phyloP scores from a whole-genome alignment of 2,329 filamentous ascomycete species.

The Ophiocordyceps australis region DNA sequence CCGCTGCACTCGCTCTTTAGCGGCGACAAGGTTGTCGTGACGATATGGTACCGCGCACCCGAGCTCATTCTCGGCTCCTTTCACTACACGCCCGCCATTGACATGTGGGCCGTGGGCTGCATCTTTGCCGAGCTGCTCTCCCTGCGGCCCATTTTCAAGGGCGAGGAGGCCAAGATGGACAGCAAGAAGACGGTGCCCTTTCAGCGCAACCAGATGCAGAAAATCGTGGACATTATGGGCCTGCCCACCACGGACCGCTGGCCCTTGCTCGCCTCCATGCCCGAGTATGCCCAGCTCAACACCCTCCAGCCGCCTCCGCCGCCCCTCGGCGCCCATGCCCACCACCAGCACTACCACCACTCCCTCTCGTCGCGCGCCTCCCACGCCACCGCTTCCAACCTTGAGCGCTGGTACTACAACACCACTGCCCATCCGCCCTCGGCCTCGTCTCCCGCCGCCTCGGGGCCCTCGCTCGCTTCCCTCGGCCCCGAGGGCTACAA shows the following conservation, averaged over 20 bases:
- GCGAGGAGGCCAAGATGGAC: slow-evolving; percentile 98
- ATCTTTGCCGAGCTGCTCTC: slow-evolving; percentile 92
- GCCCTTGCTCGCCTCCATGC: slow-evolving; percentile 72
- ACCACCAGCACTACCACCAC: slow-evolving; percentile 13
- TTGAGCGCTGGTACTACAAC: slow-evolving; percentile 69
- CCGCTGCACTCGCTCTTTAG: slow-evolving; percentile 80
- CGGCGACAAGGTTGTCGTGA: slow-evolving; percentile 95
- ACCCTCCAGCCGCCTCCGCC: slow-evolving; percentile 31
- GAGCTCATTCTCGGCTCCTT: slow-evolving; percentile 80
- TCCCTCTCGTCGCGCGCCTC: slow-evolving; percentile 5
- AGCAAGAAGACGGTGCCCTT: slow-evolving; percentile 95
- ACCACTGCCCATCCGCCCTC: slow-evolving; percentile 42
- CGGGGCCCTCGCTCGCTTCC: slow-evolving; percentile 26
- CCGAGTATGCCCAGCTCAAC: slow-evolving; percentile 60
- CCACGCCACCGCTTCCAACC: slow-evolving; percentile 19
- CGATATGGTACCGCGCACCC: slow-evolving; percentile 95
- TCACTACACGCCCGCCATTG: slow-evolving; percentile 95
- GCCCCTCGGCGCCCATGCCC: slow-evolving; percentile 21
- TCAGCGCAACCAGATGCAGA: slow-evolving; percentile 96
- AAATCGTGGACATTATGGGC: slow-evolving; percentile 93
- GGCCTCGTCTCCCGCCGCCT: slow-evolving; percentile 14
- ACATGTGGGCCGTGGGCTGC: slow-evolving; percentile 94
- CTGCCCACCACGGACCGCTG: slow-evolving; percentile 77
- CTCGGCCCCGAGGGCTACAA: slow-evolving; percentile 65
- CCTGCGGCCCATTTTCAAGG: slow-evolving; percentile 89